Evolutionary conservation across 305 asterid species (phyloP), one percentile per base, ranked within the genome.

Genomic region (Fraxinus latifolia): DNA sequence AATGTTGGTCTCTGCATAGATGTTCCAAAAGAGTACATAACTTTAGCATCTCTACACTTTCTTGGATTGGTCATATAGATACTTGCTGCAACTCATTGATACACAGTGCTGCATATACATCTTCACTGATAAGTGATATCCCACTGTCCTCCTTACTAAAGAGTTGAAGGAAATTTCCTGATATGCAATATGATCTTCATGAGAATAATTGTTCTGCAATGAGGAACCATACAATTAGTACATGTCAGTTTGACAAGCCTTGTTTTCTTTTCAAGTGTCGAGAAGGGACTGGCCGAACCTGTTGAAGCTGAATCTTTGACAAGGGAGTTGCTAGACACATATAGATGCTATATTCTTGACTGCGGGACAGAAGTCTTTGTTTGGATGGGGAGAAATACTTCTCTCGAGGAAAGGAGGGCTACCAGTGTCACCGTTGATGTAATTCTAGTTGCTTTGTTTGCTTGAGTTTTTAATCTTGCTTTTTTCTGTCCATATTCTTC

Each of bases 361-460:
- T 89, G 92, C 42, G 92, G 91, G 78, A 76, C 58, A 11, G 92
- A 90, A 82, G 87, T 91, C 81, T 95, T 88, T 78, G 90, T 95
- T 87, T 95, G 98, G 98, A 91, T 89, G 96, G 98, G 98, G 80
- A 90, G 94, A 89, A 89, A 77, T 84, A 91, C 97, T 72, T 88
- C 96, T 82, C 89, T 93, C 67, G 89, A 91, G 34, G 91, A 88
- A 86, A 89, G 97, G 79, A 95, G 91, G 89, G 89, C 90, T 82
- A 92, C 98, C 81, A 86, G 89, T 76, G 87, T 86, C 81, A 83
- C 91, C 76, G 93, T 83, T 84, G 97, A 95, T 83, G 98, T 95
- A 88, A 89, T 93, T 42, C 68, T 74, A 50, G 71, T 84, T 80
- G 50, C 82, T 74, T 77, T 60, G 60, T 73, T 83, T 39, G 62